Conservation (phyloP, 2,329 filamentous ascomycete genomes). For the Proliferodiscus dingleyae region DNA sequence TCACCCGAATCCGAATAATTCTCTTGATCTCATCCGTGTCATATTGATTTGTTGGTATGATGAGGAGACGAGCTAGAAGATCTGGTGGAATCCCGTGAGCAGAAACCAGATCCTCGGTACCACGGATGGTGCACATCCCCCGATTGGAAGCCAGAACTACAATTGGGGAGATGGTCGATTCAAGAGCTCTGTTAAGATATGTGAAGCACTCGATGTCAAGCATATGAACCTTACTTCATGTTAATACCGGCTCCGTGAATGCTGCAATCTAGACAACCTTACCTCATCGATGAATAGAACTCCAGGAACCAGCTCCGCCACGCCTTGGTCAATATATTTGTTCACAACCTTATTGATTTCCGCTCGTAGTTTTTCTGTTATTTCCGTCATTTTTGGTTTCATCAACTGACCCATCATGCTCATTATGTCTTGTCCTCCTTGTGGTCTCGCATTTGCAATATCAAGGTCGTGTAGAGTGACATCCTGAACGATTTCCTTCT, state of each 20-base stretch:
- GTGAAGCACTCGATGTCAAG: slow-evolving; percentile 99
- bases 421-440: slow-evolving; percentile 99
- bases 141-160: slow-evolving; percentile 97
- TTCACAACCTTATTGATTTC: slow-evolving; percentile 99
- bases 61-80: slow-evolving; percentile 87
- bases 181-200: slow-evolving; percentile 96
- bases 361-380: slow-evolving; percentile 89
- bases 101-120: slow-evolving; percentile 74
- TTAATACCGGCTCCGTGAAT: slow-evolving; percentile 15
- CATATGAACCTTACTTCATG: slow-evolving; percentile 77
- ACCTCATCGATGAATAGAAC: slow-evolving; percentile 99
- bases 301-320: slow-evolving; percentile 95
- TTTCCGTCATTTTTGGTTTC: slow-evolving; percentile 99
- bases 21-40: slow-evolving; percentile 82
- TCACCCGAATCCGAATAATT: slow-evolving; percentile 80
- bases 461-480: slow-evolving; percentile 96
- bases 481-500: slow-evolving; percentile 99
- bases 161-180: slow-evolving; percentile 90
- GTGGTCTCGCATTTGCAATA: slow-evolving; percentile 88
- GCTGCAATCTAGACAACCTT: slow-evolving; percentile 26
- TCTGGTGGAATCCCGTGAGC: slow-evolving; percentile 93
- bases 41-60: slow-evolving; percentile 92
- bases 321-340: slow-evolving; percentile 97
- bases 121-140: slow-evolving; percentile 87
- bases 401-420: slow-evolving; percentile 99